Evolutionary conservation across 2,329 filamentous ascomycete species (phyloP).

Genomic region (Cladosporium velox): DNA sequence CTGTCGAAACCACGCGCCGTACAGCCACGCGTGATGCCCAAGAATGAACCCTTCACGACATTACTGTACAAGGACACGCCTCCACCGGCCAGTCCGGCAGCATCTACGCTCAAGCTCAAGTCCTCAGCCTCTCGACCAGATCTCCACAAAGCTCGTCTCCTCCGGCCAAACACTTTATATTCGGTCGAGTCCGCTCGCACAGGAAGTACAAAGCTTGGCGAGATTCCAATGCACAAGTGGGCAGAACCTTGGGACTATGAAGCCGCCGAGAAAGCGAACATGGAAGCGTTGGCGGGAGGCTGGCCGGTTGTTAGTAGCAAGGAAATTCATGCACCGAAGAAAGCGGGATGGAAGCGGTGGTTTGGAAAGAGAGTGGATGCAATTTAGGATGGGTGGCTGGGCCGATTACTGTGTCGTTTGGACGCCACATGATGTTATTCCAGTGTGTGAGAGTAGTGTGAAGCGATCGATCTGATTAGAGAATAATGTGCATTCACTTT

Average conservation of each 20-base stretch:
- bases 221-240: conserved; percentile 51
- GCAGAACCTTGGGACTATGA: conserved; percentile 46
- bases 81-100: background rate
- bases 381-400: background rate
- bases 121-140: background rate
- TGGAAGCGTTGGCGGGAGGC: conserved; percentile 39
- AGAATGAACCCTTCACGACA: background rate
- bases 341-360: conserved; percentile 1
- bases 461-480: background rate
- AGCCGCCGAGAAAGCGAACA: conserved; percentile 45
- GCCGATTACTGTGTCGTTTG: background rate
- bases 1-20: background rate
- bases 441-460: no score
- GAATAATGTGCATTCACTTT: no score
- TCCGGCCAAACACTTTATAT: conserved; percentile 43
- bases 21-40: background rate
- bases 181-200: conserved; percentile 42
- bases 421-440: background rate
- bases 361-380: conserved; percentile 1
- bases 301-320: conserved; percentile 26
- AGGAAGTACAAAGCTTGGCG: conserved; percentile 51
- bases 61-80: background rate
- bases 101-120: background rate
- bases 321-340: background rate
- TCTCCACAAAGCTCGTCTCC: conserved; percentile 21